These are phyloP conservation scores for Colletotrichum sp. DNA, from an alignment of 2,329 filamentous ascomycete species.

Conservation along the genomic window DNA sequence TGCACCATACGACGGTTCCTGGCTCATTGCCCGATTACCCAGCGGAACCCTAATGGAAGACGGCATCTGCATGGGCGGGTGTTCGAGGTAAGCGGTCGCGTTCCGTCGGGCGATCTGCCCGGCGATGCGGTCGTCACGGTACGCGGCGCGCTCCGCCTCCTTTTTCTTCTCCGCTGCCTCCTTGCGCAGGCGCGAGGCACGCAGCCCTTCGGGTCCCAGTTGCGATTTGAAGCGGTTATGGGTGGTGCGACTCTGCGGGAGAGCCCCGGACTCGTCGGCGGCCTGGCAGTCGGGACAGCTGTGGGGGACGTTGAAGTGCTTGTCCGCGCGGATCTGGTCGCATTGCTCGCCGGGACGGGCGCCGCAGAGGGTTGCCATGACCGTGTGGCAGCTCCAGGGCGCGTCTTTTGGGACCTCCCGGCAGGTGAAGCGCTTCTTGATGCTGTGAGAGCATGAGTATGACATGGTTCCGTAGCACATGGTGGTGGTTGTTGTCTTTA, in stretches of 20 bases:
- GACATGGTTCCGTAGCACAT: conserved; percentile 16
- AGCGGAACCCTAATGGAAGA: neutral
- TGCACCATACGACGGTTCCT: neutral
- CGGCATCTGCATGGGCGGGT: neutral
- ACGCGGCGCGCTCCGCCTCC: neutral
- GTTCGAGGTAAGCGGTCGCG: neutral
- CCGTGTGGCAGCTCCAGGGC: neutral
- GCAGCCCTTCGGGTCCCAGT: neutral
- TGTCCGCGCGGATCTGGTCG: neutral
- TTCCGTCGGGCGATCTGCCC: neutral
- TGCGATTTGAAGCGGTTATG: neutral
- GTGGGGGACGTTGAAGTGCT: neutral
- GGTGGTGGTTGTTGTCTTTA: neutral
- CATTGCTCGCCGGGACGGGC: neutral
- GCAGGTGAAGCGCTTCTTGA: neutral
- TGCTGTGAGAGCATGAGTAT: conserved; percentile 6
- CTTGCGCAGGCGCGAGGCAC: neutral
- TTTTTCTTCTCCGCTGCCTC: neutral
- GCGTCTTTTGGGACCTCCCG: neutral
- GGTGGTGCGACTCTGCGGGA: neutral
- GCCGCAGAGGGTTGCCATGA: conserved; percentile 11
- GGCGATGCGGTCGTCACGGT: neutral
- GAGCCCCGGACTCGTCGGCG: neutral
- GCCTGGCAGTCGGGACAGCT: neutral
- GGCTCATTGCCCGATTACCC: neutral